Base-by-base conservation (phyloP, 257 asterid species). In the Ligustrum vulgare region DNA sequence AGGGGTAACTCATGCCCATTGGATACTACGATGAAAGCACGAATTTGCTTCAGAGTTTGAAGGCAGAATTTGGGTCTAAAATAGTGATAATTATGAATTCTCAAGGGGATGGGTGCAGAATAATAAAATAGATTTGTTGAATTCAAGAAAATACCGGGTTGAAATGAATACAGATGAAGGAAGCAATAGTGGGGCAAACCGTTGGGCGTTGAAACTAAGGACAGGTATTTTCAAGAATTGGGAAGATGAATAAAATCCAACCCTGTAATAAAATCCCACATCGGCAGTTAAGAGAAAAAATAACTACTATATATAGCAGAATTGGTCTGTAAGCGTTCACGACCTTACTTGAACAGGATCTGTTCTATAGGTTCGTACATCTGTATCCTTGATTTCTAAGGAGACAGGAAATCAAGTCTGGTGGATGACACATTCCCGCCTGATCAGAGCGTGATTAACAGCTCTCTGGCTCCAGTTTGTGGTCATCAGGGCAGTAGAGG, bases 21-120 rank as follows among this genome's bases (percentile, higher is more conserved):
- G 36, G 85, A 83, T 49, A 76, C 75, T n/a, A 79, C 5, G 16
- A 85, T 20, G 60, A 76, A 84, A 72, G 85, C 85, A 69, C 85
- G 89, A 18, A 70, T 51, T 28, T 28, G 31, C 31, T 28, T 28
- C 31, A 28, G 31, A 28, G 31, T 28, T 28, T 28, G 31, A 28
- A 28, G 31, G 31, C 31, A 28, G 31, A 28, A 28, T 28, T 28
- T 28, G 1, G 31, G 35, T 35, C 73, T 28, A 16, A 72, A 72
- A 8, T 35, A 37, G 76, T 58, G 62, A 70, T 34, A 34, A 31
- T 49, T 37, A 18, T 32, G 81, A 41, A 41, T 31, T 68, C 45
- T 80, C 75, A 80, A 37, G 85, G 37, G 77, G 35, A 82, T 75
- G 68, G 81, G 80, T 28, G 31, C 31, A 28, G 31, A 28, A 70